Evolutionary conservation across 2,329 filamentous ascomycete genomes (phyloP).

Genomic region (Ceratocystis ficicola): DNA sequence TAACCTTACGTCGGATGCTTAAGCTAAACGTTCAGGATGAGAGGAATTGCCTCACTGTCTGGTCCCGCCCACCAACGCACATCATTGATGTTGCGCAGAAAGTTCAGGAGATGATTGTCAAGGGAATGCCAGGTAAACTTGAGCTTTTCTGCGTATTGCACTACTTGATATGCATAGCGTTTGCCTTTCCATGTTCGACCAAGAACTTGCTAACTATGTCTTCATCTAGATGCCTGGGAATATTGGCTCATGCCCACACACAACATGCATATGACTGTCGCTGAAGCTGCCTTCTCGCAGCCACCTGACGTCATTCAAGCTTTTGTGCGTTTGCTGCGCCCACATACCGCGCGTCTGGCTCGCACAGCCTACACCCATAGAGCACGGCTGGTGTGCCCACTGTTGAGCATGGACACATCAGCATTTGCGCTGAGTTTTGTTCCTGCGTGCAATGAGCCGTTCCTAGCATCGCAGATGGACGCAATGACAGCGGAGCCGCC

Average conservation of each 20-base stretch:
- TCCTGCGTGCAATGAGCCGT: slow-evolving; percentile 55
- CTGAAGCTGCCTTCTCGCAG: slow-evolving; percentile 74
- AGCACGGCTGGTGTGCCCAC: slow-evolving; percentile 65
- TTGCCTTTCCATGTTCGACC: no score
- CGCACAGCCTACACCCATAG: slow-evolving; percentile 56
- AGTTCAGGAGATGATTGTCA: slow-evolving; percentile 54
- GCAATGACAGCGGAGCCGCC: slow-evolving; percentile 12
- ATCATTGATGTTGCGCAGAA: slow-evolving; percentile 54
- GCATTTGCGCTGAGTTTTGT: slow-evolving; percentile 81
- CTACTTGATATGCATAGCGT: no score
- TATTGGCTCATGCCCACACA: slow-evolving; percentile 77
- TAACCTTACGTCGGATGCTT: slow-evolving; percentile 25
- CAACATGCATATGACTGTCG: slow-evolving; percentile 69
- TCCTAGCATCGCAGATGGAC: neutral
- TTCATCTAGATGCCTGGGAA: slow-evolving; percentile 35
- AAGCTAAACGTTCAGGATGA: slow-evolving; percentile 53
- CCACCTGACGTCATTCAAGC: slow-evolving; percentile 54
- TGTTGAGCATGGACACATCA: slow-evolving; percentile 71
- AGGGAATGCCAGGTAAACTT: slow-evolving; percentile 52
- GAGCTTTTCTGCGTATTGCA: no score
- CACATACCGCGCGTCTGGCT: slow-evolving; percentile 47
- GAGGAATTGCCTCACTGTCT: slow-evolving; percentile 74
- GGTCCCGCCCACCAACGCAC: slow-evolving; percentile 68
- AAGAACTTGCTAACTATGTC: neutral
- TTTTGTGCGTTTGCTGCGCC: slow-evolving; percentile 47